phyloP scores from a whole-genome alignment of 2,329 filamentous ascomycete genomes.

The Hymenoscyphus fructigenus region DNA sequence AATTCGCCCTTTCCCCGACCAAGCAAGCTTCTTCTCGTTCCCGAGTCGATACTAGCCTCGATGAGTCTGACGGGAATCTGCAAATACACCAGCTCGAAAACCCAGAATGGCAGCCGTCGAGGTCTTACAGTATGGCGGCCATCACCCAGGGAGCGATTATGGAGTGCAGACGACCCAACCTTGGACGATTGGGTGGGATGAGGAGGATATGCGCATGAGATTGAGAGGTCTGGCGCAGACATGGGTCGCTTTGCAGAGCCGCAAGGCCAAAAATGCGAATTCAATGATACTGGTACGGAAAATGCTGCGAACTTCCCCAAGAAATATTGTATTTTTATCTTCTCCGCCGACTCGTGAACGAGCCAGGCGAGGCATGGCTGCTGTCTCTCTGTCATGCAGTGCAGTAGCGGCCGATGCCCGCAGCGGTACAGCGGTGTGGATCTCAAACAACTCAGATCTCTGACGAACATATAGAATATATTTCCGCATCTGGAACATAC shows the following conservation, averaged over 20 bases:
- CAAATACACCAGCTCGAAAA: constrained; percentile 35
- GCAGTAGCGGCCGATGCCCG: constrained; percentile 34
- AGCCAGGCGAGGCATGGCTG: constrained; percentile 1
- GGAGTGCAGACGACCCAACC: constrained; percentile 42
- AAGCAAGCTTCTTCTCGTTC: constrained; percentile 10
- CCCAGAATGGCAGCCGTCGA: constrained; percentile 46
- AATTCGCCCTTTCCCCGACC: background rate
- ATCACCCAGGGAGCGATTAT: constrained; percentile 42
- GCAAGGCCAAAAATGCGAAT: constrained; percentile 21
- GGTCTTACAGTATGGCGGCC: constrained; percentile 42
- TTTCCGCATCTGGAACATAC: constrained; percentile 30
- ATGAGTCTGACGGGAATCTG: constrained; percentile 36
- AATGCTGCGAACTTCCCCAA: constrained; percentile 13
- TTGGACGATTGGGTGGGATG: constrained; percentile 46
- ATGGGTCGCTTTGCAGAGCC: constrained; percentile 34
- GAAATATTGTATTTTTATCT: background rate
- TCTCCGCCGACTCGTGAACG: background rate
- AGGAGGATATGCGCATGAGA: constrained; percentile 39
- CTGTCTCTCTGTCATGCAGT: constrained; percentile 32
- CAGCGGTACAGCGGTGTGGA: constrained; percentile 33
- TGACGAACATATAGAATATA: constrained; percentile 35
- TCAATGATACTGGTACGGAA: constrained; percentile 33
- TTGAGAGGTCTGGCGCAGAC: constrained; percentile 37
- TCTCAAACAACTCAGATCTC: constrained; percentile 33
- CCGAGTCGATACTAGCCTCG: constrained; percentile 32